These are phyloP conservation scores for Inonotus hispidus DNA, from an alignment of 1,284 basidiomycete species.

Conservation along the genomic window DNA sequence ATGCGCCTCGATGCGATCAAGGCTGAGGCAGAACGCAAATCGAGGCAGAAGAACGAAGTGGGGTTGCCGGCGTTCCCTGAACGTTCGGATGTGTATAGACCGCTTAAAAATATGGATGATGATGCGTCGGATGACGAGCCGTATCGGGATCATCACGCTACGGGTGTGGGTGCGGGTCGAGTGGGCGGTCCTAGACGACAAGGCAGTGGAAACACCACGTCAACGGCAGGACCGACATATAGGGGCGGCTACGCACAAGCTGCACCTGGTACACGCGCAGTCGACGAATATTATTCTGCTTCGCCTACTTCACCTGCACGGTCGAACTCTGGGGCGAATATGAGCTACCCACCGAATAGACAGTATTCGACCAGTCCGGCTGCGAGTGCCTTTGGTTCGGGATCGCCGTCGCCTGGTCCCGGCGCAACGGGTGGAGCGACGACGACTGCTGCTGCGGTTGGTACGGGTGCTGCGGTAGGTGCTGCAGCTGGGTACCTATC, in stretches of 20 bases:
- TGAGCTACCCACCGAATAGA: conserved; percentile 35
- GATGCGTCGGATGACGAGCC: conserved; percentile 26
- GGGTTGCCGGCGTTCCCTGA: conserved; percentile 75
- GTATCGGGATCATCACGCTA: conserved; percentile 15
- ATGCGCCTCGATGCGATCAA: conserved; percentile 76
- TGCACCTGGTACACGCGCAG: conserved; percentile 55
- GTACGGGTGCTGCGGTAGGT: conserved; percentile 19
- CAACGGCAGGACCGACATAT: conserved; percentile 28
- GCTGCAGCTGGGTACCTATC: conserved; percentile 23
- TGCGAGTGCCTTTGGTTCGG: conserved; percentile 29
- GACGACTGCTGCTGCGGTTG: conserved; percentile 23
- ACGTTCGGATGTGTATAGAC: conserved; percentile 46
- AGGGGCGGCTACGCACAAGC: conserved; percentile 59
- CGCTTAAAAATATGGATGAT: conserved; percentile 46
- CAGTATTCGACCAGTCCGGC: conserved; percentile 35
- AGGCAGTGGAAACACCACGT: conserved; percentile 23
- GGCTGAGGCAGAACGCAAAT: conserved; percentile 76
- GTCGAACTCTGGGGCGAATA: conserved; percentile 30
- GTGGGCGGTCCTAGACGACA: conserved; percentile 30
- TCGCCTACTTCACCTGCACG: conserved; percentile 27
- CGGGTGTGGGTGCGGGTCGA: conserved; percentile 16
- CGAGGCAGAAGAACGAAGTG: conserved; percentile 53
- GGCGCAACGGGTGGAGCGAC: conserved; percentile 16
- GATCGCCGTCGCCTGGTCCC: conserved; percentile 34
- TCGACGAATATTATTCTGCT: conserved; percentile 66